Evolutionary conservation across 805 yeast species (phyloP).

Genomic region (Saccharomyces paradoxus): DNA sequence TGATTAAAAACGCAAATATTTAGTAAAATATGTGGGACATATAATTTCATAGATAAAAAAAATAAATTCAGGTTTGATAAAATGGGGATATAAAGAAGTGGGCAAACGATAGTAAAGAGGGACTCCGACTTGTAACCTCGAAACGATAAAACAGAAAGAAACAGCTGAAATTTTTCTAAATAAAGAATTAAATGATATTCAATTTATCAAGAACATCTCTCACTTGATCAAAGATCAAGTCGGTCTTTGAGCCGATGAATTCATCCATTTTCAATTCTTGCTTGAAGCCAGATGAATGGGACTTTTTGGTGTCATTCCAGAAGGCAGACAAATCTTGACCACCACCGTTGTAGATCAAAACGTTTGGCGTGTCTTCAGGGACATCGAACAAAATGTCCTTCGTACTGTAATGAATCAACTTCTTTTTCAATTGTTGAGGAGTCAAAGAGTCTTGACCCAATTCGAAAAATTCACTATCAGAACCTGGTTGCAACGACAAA

Average conservation of each 20-base stretch:
- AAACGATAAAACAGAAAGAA: background rate
- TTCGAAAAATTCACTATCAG: conserved; percentile 53
- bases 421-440: conserved; percentile 67
- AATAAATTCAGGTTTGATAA: background rate
- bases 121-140: background rate
- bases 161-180: background rate
- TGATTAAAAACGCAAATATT: background rate
- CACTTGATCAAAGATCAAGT: conserved; percentile 21
- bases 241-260: conserved; percentile 11
- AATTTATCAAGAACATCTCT: conserved; percentile 21
- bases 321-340: conserved; percentile 60
- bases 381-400: conserved; percentile 49
- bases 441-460: conserved; percentile 45
- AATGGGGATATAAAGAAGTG: background rate
- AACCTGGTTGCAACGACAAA: conserved; percentile 72
- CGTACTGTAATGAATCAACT: conserved; percentile 60
- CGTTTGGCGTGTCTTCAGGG: conserved; percentile 66
- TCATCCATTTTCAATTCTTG: background rate
- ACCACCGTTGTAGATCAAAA: conserved; percentile 71
- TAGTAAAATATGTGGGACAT: background rate
- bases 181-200: conserved; percentile 13
- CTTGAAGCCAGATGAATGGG: background rate
- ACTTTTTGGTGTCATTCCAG: conserved; percentile 36
- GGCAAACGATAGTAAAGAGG: background rate
- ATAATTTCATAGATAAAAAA: background rate